Conservation (phyloP, 768 basidiomycete species). For the Termitomyces eurrhizus region DNA sequence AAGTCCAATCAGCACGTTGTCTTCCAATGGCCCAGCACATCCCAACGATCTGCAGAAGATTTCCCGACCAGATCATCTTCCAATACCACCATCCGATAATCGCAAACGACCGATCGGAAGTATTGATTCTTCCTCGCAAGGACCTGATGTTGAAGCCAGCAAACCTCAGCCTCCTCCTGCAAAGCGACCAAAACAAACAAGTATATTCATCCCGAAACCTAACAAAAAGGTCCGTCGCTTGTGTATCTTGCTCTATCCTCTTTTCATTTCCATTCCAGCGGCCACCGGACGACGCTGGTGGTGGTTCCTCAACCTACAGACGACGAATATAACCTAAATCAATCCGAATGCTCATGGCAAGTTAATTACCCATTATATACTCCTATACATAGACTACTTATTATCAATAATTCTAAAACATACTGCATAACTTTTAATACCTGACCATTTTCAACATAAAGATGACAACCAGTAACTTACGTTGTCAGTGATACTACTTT, state of each 20-base stretch:
- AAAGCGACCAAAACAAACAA: conserved; percentile 39
- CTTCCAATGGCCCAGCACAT: not conserved
- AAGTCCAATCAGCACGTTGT: not conserved
- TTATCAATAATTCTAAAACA: not conserved
- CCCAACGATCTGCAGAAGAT: not conserved
- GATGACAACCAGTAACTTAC: not conserved
- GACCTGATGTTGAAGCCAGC: not conserved
- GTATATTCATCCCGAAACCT: conserved; percentile 59
- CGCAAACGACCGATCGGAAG: conserved; percentile 9
- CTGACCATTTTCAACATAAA: not conserved
- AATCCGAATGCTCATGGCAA: not conserved
- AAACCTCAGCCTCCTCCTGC: conserved; percentile 19
- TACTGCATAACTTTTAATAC: not conserved
- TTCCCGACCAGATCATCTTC: not conserved
- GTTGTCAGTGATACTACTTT: conserved; percentile 3
- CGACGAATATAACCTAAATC: conserved; percentile 7
- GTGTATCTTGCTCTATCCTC: not conserved
- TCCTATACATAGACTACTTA: not conserved
- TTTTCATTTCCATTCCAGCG: conserved; percentile 7
- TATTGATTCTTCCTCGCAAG: not conserved
- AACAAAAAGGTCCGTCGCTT: conserved; percentile 27
- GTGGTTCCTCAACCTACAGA: conserved; percentile 10
- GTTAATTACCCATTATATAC: not conserved
- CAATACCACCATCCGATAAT: not conserved
- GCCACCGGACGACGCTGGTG: conserved; percentile 12